Base-by-base conservation (phyloP, 805 yeast species). In the Pichia nanzhaoensis region DNA sequence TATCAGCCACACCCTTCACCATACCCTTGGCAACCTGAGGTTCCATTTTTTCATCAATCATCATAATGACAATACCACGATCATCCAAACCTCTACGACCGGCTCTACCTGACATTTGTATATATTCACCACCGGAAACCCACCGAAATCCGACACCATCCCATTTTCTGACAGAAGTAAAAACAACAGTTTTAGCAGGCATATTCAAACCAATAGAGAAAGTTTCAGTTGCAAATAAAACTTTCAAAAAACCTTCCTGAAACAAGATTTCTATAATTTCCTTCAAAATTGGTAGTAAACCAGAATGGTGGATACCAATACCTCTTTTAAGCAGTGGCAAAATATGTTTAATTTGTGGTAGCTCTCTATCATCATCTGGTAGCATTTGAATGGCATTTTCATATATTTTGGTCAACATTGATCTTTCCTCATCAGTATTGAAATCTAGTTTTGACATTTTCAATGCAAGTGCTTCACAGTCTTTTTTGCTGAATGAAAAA, bases 31-130 rank as follows among this genome's bases (percentile, higher is more conserved):
- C 99, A 36, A 93, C 96, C 57, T 90, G 95, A 4, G 99, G 99
- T 64, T 93, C 99, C 99, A 93, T 93, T 60, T 93, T 93, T 63
- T 93, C 98, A 63, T 93, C 98, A 63, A 93, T 89, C 99, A 93
- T 93, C 93, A 93, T 86, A 54, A 93, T 93, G 41, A 93, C 99
- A 65, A 93, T 89, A 69, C 99, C 99, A 64, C 99, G 84, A 64
- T 93, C 99, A 74, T 93, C 99, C 56, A 93, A 76, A 60, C 99
- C 99, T 75, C 99, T 86, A 74, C 99, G 90, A 56, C 99, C 99
- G 19, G 99, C 99, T 67, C 99, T 82, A 54, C 99, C 99, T 37
- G 96, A 87, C 99, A 93, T 93, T 69, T 93, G 99, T 60, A 93
- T 93, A 67, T 93, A 93, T 68, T 93, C 99, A 71, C 99, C 99